Evolutionary conservation across 164 flowering plant genomes (phyloP), one percentile per base, ranked within the genome.

Genomic region (Protea cynaroides): DNA sequence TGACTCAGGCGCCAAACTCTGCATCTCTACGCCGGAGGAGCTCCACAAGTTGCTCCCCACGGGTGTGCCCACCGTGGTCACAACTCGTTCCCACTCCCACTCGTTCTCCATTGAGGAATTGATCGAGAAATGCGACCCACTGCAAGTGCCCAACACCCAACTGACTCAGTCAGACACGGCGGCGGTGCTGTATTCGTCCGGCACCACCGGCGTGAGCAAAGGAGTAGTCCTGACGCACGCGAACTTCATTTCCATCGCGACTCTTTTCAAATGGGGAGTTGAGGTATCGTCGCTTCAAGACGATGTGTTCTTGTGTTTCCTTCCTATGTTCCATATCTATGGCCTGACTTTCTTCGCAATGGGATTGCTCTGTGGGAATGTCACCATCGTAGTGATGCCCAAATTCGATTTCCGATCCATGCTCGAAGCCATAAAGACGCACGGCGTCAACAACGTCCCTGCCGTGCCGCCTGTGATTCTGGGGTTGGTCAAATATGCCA

Each of bases 251-350:
- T 64, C 90, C 13, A 65, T 81, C 15, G 56, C 80, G 43, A 68
- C 63, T 11, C 72, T 85, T 1, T 72, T 89, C 54, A 79, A 52
- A 37, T 87, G 90, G 93, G 64, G 76, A 1, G 81, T 70, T 7
- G 69, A 79, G 0, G 73, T 59, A 15, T n/a, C 79, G 2, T 65
- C 70, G 0, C 46, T 86, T 6, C 36, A 54, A 8, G 49, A 79
- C 18, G 89, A 86, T 37, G 75, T 81, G 7, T 83, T 77, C 72
- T 58, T 87, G 36, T 83, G 84, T 63, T 82, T 83, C 80, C 64
- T 87, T 22, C 96, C 96, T 0, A 81, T 90, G 84, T 90, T 90
- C 65, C 96, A 88, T 69, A 72, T 88, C 57, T 90, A 86, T 58
- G 94, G 96, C 8, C 81, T 90, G 0, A 82, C 73, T 0, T 80